Evolutionary conservation across 2,329 filamentous ascomycete species (phyloP), one percentile per base, ranked within the genome.

Genomic region (Sporothrix schenckii): DNA sequence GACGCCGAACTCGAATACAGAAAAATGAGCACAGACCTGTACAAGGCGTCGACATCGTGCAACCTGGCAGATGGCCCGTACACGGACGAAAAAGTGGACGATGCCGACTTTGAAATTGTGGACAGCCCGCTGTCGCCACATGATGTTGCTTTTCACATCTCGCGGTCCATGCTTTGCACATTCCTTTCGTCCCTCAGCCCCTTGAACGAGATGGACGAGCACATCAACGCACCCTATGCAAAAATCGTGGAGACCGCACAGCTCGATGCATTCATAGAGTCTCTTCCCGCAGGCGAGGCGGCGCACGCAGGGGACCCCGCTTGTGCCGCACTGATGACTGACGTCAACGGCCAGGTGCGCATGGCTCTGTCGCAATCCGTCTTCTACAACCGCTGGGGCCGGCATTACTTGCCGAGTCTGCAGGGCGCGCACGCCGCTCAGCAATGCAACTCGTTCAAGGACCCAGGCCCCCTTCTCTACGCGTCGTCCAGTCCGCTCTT

Each of bases 391-490:
- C 81, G 77, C 76, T 90, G 87, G 88, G 87, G 87, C 9, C 75
- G 76, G 5, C 87, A 89, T 76, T 90, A 86, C 75, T 81, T 89
- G 6, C 84, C 83, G 0, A 86, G 85, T 7, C 79, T 89, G 1
- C 83, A 85, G 34, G 82, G 84, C 72, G 87, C 87, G 0, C 86
- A 90, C 73, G 79, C 81, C 0, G 81, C 83, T 30, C 88, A 89
- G 76, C 78, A 85, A 11, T 88, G 87, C 79, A 88, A 88, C 75
- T 85, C 84, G 0, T 89, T 89, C 82, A 88, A 88, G 75, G 88
- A 89, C 71, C 79, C 83, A 0, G 87, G 87, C 0, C 85, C 87
- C 4, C 80, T 86, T 7, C 80, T 82, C 72, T 89, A 89, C 74
- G 83, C 86, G 19, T 74, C 74, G 0, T 76, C 81, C 1, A 87